These are phyloP conservation scores for Trichoderma atroviride DNA, from an alignment of 2,329 filamentous ascomycete genomes.

Conservation along the genomic window DNA sequence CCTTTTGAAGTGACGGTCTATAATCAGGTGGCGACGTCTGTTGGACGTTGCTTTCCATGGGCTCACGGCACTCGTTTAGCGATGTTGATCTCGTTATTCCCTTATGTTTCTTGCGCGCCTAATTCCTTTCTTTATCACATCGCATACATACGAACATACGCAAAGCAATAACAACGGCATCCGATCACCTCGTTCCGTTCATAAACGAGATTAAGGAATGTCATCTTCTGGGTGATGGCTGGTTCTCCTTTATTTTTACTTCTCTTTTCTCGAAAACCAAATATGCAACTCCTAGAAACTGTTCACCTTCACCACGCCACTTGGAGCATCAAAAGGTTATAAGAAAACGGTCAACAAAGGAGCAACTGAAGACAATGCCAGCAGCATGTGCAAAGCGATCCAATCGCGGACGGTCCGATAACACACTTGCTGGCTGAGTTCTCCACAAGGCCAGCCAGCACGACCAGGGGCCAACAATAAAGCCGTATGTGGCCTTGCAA, in stretches of 20 bases:
- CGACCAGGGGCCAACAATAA: constrained; percentile 7
- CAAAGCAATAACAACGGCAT: constrained; percentile 1
- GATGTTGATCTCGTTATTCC: background rate
- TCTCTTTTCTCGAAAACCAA: background rate
- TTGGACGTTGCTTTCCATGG: constrained; percentile 1
- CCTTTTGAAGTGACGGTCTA: constrained; percentile 1
- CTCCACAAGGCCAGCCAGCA: constrained; percentile 8
- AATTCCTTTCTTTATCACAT: background rate
- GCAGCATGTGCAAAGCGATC: background rate
- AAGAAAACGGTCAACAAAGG: background rate
- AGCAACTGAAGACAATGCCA: background rate
- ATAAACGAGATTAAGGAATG: constrained; percentile 1
- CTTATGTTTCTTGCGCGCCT: background rate
- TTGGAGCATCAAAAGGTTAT: background rate
- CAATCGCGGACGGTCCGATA: constrained; percentile 18
- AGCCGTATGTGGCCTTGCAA: background rate
- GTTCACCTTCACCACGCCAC: background rate
- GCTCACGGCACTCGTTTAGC: background rate
- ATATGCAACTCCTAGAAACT: background rate
- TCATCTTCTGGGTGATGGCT: background rate
- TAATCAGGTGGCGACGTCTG: background rate
- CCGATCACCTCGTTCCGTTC: background rate
- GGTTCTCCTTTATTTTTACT: background rate
- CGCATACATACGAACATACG: background rate
- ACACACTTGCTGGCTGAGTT: background rate